A percentile compares a stretch with the other conserved stretches of the same genome.
phyloP scores from a whole-genome alignment of 31 red algal species.

The Endocladia muricata region DNA sequence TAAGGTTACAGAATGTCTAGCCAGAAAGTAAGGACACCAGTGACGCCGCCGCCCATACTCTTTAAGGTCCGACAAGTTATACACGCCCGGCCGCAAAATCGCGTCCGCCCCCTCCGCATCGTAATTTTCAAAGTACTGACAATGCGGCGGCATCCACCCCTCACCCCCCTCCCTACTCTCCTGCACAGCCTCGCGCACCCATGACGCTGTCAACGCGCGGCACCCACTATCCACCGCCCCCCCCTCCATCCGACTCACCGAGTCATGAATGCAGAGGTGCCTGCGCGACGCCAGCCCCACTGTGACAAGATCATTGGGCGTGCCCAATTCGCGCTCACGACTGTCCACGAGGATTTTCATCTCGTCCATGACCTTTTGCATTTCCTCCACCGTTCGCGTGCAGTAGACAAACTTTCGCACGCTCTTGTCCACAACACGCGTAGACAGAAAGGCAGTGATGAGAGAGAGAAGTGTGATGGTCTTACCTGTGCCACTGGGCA shows the following conservation, averaged over 20 bases:
- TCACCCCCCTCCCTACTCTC: constrained; percentile 20
- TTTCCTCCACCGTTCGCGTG: constrained; percentile 97
- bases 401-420: constrained; percentile 94
- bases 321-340: constrained; percentile 52
- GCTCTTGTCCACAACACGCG: constrained; percentile 36
- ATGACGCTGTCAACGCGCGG: constrained; percentile 84
- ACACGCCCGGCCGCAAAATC: constrained; percentile 84
- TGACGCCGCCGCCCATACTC: constrained; percentile 64
- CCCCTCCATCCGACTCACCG: constrained; percentile 61
- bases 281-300: constrained; percentile 91
- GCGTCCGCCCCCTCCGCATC: constrained; percentile 69
- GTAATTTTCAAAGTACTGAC: constrained; percentile 89
- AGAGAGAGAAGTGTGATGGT: constrained; percentile 96
- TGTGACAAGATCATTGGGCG: constrained; percentile 67
- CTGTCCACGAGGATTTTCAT: constrained; percentile 78
- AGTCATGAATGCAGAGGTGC: constrained; percentile 88
- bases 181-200: constrained; percentile 67
- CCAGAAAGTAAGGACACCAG: constrained; percentile 95
- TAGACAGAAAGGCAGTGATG: constrained; percentile 86
- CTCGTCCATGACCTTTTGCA: constrained; percentile 96
- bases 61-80: constrained; percentile 63
- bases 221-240: constrained; percentile 88
- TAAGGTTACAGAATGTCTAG: constrained; percentile 68
- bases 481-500: constrained; percentile 99
- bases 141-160: constrained; percentile 15